phyloP scores from a whole-genome alignment of 495 filamentous ascomycete species.

The Aspergillus panamensis region DNA sequence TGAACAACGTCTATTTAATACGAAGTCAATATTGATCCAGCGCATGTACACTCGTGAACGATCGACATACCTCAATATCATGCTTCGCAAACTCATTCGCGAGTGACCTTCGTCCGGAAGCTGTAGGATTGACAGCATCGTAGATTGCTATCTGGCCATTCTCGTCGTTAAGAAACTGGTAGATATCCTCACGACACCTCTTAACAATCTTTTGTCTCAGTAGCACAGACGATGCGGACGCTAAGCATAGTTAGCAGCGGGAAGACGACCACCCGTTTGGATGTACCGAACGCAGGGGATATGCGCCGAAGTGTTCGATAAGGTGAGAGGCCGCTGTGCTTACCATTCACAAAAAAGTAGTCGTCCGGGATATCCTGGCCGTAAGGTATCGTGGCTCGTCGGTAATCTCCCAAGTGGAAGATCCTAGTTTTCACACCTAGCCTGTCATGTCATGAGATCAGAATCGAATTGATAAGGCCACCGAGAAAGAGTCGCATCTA shows the following conservation, averaged over 20 bases:
- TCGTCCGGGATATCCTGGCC: constrained; percentile 90
- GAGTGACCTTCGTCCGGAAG: constrained; percentile 76
- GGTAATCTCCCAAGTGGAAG: constrained; percentile 96
- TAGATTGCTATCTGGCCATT: constrained; percentile 99
- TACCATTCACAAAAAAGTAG: constrained; percentile 93
- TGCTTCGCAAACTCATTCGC: constrained; percentile 96
- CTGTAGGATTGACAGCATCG: constrained; percentile 94
- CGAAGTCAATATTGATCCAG: not conserved
- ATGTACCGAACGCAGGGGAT: not conserved
- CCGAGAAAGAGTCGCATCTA: constrained; percentile 1
- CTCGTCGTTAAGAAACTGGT: constrained; percentile 90
- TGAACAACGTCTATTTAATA: constrained; percentile 73
- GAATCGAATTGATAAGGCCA: not conserved
- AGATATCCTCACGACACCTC: constrained; percentile 96
- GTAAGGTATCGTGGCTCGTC: constrained; percentile 81
- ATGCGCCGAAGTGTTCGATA: not conserved
- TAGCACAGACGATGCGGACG: constrained; percentile 80
- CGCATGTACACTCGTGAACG: too few species aligned
- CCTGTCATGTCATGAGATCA: constrained; percentile 46
- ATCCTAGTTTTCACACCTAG: constrained; percentile 96
- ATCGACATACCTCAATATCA: constrained; percentile 70
- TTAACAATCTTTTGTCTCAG: constrained; percentile 95
- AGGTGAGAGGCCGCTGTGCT: constrained; percentile 4
- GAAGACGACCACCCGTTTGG: not conserved
- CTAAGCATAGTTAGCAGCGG: constrained; percentile 31